phyloP scores from a whole-genome alignment of 495 filamentous ascomycete species.

The Aspergillus coremiiformis region DNA sequence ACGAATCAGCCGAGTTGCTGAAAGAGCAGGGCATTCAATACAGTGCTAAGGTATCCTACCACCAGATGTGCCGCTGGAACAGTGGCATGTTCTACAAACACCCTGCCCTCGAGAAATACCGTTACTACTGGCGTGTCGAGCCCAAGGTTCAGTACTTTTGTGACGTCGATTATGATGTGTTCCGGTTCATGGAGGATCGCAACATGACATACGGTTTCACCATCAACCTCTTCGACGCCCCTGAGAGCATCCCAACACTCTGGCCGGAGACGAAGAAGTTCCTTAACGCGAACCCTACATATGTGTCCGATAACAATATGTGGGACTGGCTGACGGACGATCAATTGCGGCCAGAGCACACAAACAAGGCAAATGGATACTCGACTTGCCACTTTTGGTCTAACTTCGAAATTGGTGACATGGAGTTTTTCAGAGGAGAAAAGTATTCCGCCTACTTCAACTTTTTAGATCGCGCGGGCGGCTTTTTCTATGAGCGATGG shows the following conservation, averaged over 20 bases:
- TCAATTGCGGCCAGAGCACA: constrained; percentile 69
- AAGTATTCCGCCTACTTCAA: constrained; percentile 94
- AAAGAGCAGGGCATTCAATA: constrained; percentile 85
- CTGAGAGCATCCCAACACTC: constrained; percentile 74
- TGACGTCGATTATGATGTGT: constrained; percentile 97
- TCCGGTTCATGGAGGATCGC: constrained; percentile 94
- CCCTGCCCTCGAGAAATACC: constrained; percentile 69
- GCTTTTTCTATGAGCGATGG: constrained; percentile 99
- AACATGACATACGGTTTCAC: constrained; percentile 99
- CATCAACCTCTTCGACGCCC: constrained; percentile 92
- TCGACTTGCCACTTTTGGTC: constrained; percentile 99
- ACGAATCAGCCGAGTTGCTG: constrained; percentile 76
- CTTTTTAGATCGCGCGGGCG: constrained; percentile 86
- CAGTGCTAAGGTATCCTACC: constrained; percentile 78
- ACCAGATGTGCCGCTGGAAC: constrained; percentile 99
- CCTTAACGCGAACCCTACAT: constrained; percentile 73
- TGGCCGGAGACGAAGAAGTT: constrained; percentile 95
- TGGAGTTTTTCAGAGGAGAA: constrained; percentile 90
- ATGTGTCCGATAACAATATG: constrained; percentile 76
- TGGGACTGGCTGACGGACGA: constrained; percentile 80
- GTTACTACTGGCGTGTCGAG: constrained; percentile 99
- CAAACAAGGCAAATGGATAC: constrained; percentile 75
- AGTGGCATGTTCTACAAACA: constrained; percentile 97
- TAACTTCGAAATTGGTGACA: constrained; percentile 96
- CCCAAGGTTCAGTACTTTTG: constrained; percentile 99